Conservation (phyloP, 2,329 filamentous ascomycete genomes). For the Fusarium devonianum region DNA sequence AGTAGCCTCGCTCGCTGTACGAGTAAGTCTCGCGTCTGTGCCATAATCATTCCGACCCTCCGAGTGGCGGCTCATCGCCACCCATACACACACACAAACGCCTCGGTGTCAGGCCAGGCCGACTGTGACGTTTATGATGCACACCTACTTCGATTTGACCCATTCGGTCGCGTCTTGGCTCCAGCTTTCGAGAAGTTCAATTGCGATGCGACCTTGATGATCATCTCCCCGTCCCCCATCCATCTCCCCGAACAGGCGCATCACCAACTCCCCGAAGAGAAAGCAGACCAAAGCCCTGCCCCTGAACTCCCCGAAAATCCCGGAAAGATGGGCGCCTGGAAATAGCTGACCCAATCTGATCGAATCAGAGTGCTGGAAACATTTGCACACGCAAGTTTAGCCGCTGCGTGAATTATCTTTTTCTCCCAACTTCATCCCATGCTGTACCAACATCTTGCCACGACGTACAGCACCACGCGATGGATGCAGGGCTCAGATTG, state of each 20-base stretch:
- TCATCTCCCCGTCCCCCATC: slow-evolving; percentile 4
- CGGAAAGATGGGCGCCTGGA: slow-evolving; percentile 1
- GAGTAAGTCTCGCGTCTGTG: no score
- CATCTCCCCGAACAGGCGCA: slow-evolving; percentile 1
- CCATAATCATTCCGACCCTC: no score
- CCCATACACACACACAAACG: background rate
- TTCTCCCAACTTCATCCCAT: slow-evolving; percentile 21
- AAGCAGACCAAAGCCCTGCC: slow-evolving; percentile 5
- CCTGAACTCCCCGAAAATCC: slow-evolving; percentile 27
- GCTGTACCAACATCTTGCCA: slow-evolving; percentile 3
- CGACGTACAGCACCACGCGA: slow-evolving; percentile 4
- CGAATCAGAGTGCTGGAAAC: slow-evolving; percentile 15
- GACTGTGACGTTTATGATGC: no score
- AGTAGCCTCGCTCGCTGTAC: no score
- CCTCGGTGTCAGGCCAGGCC: background rate
- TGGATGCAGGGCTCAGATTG: background rate
- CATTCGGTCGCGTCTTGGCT: no score
- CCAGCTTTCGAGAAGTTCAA: background rate
- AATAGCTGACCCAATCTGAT: slow-evolving; percentile 5
- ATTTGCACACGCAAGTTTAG: slow-evolving; percentile 7
- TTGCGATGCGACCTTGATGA: background rate
- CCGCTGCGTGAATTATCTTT: slow-evolving; percentile 3
- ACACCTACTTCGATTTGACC: no score
- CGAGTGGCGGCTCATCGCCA: background rate
- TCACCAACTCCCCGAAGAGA: slow-evolving; percentile 25